phyloP scores from a whole-genome alignment of 148 eudicot genomes.

The Cornus suecica region DNA sequence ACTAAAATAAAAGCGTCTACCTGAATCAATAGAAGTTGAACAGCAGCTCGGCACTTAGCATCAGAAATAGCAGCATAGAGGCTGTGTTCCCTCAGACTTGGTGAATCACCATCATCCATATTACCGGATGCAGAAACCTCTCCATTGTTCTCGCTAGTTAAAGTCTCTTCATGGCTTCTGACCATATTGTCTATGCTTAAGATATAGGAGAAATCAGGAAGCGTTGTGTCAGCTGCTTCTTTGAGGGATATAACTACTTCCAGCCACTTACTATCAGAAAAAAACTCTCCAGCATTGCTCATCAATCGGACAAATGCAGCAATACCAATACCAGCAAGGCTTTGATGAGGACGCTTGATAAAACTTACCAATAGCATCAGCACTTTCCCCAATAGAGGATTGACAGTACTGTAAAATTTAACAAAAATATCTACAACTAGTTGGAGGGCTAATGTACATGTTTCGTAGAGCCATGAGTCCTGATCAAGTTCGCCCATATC shows the following conservation, averaged over 20 bases:
- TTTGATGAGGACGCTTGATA: constrained; percentile 93
- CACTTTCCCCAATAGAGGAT: constrained; percentile 83
- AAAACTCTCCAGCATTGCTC: constrained; percentile 91
- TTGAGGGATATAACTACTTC: constrained; percentile 82
- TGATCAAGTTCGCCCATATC: constrained; percentile 70
- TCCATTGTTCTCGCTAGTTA: constrained; percentile 31
- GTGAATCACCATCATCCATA: constrained; percentile 44
- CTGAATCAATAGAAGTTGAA: constrained; percentile 93
- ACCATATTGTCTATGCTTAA: constrained; percentile 33
- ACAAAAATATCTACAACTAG: constrained; percentile 92
- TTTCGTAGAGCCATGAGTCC: constrained; percentile 98
- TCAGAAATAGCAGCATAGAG: constrained; percentile 72
- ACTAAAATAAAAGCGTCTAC: constrained; percentile 26
- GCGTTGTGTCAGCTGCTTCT: constrained; percentile 78
- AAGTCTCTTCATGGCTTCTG: constrained; percentile 47
- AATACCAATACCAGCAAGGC: constrained; percentile 98
- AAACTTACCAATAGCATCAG: constrained; percentile 81
- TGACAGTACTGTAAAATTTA: constrained; percentile 80
- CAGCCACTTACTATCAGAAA: constrained; percentile 90
- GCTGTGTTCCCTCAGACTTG: constrained; percentile 41
- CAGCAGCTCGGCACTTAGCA: constrained; percentile 80
- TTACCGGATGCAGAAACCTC: constrained; percentile 43
- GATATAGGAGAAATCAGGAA: constrained; percentile 78
- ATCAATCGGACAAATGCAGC: constrained; percentile 95
- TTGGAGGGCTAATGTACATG: constrained; percentile 95